phyloP scores from a whole-genome alignment of 2,329 filamentous ascomycete species.

The Thielaviopsis populi region DNA sequence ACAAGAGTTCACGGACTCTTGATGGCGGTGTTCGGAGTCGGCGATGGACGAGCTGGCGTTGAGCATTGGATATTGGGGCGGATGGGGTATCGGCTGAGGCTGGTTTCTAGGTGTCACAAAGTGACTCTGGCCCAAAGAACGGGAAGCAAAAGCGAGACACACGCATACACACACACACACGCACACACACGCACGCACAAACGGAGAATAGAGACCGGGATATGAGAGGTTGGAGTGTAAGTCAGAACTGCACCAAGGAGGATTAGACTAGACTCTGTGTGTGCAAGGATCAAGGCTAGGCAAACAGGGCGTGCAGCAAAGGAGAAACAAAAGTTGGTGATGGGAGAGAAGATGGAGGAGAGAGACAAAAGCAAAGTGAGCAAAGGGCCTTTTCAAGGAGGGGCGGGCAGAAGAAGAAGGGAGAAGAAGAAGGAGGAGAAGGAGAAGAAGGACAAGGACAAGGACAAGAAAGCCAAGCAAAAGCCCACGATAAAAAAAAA shows the following conservation, averaged over 20 bases:
- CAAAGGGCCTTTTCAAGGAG: not conserved
- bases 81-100: not conserved
- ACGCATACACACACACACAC: not conserved
- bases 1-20: not conserved
- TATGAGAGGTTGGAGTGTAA: slow-evolving; percentile 2
- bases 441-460: not conserved
- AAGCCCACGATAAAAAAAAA: not conserved
- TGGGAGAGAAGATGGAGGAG: too few relatives aligned
- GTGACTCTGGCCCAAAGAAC: not conserved
- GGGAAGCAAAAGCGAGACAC: not conserved
- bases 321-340: not conserved
- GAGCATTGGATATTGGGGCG: not conserved
- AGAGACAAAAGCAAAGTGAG: not conserved
- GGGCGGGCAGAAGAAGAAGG: not conserved
- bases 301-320: not conserved
- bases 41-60: not conserved
- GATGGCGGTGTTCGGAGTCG: not conserved
- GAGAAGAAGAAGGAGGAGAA: not conserved
- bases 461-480: not conserved
- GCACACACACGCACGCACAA: not conserved
- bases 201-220: not conserved
- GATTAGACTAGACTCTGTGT: not conserved
- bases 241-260: not conserved
- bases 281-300: slow-evolving; percentile 1
- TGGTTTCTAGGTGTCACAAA: not conserved